Evolutionary conservation across 352 stramenopile species (phyloP), one percentile per base, ranked within the genome.

Genomic region (Globisporangium canariense): DNA sequence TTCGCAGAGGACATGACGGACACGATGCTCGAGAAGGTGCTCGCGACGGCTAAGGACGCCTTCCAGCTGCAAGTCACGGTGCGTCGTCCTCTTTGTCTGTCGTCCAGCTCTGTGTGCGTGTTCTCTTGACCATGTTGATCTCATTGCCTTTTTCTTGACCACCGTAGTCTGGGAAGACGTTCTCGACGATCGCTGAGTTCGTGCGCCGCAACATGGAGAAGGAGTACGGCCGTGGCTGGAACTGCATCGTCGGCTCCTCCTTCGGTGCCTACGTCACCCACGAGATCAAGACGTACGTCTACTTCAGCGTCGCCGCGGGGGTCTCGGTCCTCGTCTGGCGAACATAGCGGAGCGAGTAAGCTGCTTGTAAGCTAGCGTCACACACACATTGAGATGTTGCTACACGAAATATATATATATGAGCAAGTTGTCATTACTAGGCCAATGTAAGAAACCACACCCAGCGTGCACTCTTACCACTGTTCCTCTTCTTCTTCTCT

Each of bases 201-300:
- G 93, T 98, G 54, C 84, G 91, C 11, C 86, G 86, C 70, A 94
- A 91, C 64, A 97, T 98, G 78, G 91, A 97, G 69, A 97, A 97
- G 64, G 82, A 96, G 64, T 96, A 97, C 68, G 90, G 92, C 0
- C 79, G 84, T 40, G 90, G 93, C 28, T 98, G 93, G 93, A 98
- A 98, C 73, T 96, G 89, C 64, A 77, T 98, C 58, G 91, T 98
- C 41, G 93, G 92, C 28, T 83, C 84, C 47, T 96, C 76, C 34
- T 98, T 98, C 69, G 93, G 93, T 34, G 90, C 90, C 41, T 98
- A 96, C 71, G 93, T 98, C 59, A 98, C 93, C 22, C 93, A 98
- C 71, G 91, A 98, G 70, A 98, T 98, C 69, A 98, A 98, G 69
- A 97, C 90, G 16, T 98, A 98, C 73, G 92, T 98, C 51, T 98